Percentiles rank a stretch among this genome's conserved stretches.
phyloP scores from a whole-genome alignment of 1,139 yeast species.

The Sugiyamaella novakii region DNA sequence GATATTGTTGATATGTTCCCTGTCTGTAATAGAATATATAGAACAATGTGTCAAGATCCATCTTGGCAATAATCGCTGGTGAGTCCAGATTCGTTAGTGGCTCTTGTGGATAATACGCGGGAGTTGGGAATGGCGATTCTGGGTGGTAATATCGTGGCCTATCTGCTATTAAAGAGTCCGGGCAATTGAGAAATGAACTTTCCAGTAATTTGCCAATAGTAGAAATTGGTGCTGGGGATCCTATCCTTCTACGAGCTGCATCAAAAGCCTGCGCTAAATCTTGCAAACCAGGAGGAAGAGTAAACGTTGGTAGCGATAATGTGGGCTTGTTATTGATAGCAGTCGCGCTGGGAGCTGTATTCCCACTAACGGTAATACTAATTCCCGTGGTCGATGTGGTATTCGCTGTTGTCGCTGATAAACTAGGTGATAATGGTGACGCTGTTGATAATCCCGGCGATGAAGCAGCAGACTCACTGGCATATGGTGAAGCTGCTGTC shows the following conservation, averaged over 20 bases:
- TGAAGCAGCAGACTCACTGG: slow-evolving; percentile 24
- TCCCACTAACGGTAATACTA: background rate
- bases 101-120: slow-evolving; percentile 89
- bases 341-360: background rate
- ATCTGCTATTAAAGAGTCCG: slow-evolving; percentile 91
- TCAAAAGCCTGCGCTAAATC: slow-evolving; percentile 51
- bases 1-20: slow-evolving; percentile 69
- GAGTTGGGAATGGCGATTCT: slow-evolving; percentile 85
- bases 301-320: slow-evolving; percentile 25
- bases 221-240: slow-evolving; percentile 58
- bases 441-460: slow-evolving; percentile 24
- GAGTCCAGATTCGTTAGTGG: slow-evolving; percentile 54
- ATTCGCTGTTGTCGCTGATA: slow-evolving; percentile 18
- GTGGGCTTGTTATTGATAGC: background rate
- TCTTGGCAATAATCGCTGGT: slow-evolving; percentile 58
- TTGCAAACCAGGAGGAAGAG: slow-evolving; percentile 53
- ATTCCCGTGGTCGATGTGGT: slow-evolving; percentile 1
- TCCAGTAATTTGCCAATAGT: slow-evolving; percentile 65
- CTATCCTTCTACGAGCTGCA: slow-evolving; percentile 48
- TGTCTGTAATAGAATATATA: slow-evolving; percentile 86
- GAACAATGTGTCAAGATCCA: slow-evolving; percentile 86
- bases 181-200: slow-evolving; percentile 70
- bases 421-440: slow-evolving; percentile 18
- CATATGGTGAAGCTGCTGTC: slow-evolving; percentile 20
- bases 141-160: slow-evolving; percentile 81